Evolutionary conservation across 2,329 filamentous ascomycete species (phyloP), one percentile per base, ranked within the genome.

Genomic region (Colletotrichum sp.): DNA sequence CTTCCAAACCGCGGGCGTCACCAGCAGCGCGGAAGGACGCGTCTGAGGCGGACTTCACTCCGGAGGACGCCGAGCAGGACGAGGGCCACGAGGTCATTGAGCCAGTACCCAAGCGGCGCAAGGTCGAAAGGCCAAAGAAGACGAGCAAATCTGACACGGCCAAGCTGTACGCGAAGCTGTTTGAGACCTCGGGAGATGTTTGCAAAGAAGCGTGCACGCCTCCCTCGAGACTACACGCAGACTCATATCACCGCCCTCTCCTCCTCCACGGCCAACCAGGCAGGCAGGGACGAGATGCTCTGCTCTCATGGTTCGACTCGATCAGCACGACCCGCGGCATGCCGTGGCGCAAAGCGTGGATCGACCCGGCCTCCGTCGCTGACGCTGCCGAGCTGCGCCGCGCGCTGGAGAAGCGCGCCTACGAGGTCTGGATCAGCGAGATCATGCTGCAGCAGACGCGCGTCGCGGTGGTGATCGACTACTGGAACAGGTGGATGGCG

Each of bases 391-490:
- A 84, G n/a, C 83, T 89, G 11, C 85, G 86, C 34, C 63, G 74
- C n/a, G 82, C 81, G 4, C 84, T 92, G 13, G 88, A 89, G 74
- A 87, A 84, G 34, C 88, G 91, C 64, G 91, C 91, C 3, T 93
- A 93, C 83, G 88, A 93, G 81, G 91, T 93, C 63, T 93, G 91
- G 90, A 92, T 93, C 80, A 91, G 89, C 79, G 91, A 93, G 83
- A 90, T 93, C 78, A 93, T 93, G 91, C 86, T 93, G 13, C 91
- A 93, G 81, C 91, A 93, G 82, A 93, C 91, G 3, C 90, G 91
- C 32, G 91, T 93, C 6, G 87, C 89, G 4, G 89, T 88, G 8
- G 91, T 93, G 1, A 89, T 92, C 25, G 90, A 89, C 65, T 93
- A 93, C 81, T 93, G 91, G 90, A 90, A 89, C 34, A 86, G 85